Evolutionary conservation across 2,329 filamentous ascomycete species (phyloP), one percentile per base, ranked within the genome.

Genomic region (Hymenoscyphus scutula): DNA sequence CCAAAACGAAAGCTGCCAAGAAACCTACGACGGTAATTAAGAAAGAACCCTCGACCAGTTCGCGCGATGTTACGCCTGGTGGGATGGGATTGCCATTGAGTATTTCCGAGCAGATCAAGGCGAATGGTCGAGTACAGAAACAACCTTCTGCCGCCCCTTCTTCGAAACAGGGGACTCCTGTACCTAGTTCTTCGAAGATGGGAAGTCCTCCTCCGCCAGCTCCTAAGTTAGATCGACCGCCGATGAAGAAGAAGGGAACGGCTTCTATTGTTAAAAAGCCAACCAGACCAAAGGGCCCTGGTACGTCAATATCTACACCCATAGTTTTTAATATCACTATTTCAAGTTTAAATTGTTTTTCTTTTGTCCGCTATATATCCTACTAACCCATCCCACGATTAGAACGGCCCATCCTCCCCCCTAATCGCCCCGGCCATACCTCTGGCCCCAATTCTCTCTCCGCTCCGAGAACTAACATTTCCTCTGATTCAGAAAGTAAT

Each of bases 91-190:
- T 67, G 8, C 65, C 67, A 6, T 66, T 72, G 64, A 70, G 68
- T 23, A 71, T 72, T 30, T 70, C 71, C 7, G 72, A 74, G 57
- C 69, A 71, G 56, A 69, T 73, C 30, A 74, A 74, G 54, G 65
- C 62, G 54, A 70, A 72, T 61, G 69, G 70, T 11, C 71, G 71
- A 25, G 60, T 64, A 32, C 61, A 64, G 56, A 73, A 73, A 54
- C 60, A 62, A 25, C 59, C 67, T 8, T 69, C 69, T 51, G 64
- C 59, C 29, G 62, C 67, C 5, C 62, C 67, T 6, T 64, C 68
- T 29, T 73, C 71, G 8, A 68, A 66, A 30, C 71, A 69, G 60
- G 67, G 65, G 8, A 70, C 70, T 27, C 69, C 70, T 13, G 69
- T 58, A 51, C 69, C 70, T 11, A 48, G 62, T 10, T 58, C 64